Evolutionary conservation across 129 eudicot species (phyloP), one percentile per base, ranked within the genome.

Genomic region (Gnaphalium uliginosum): DNA sequence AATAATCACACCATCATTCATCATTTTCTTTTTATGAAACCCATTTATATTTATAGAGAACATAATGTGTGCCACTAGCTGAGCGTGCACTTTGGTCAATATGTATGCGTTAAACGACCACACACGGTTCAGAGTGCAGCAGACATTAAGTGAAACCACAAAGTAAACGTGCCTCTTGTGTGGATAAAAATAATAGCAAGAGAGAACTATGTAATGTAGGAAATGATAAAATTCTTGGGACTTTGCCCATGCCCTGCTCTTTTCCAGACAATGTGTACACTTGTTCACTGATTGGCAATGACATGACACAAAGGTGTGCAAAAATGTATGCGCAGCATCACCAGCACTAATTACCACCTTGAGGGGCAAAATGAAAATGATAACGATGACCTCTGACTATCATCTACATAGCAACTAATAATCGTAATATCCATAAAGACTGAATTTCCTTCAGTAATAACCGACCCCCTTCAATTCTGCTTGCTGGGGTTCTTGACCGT

Each of bases 381-480:
- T 57, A 35, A 77, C 0, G 21, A 39, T 3, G 14, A 60, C 46
- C 79, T 46, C 72, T 21, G 22, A 62, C 58, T 50, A 48, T 71
- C 57, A 63, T 64, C 68, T 54, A 62, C 51, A 50, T 21, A 26
- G 46, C 39, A 78, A 71, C n/a, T 72, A 22, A 62, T 17, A 19
- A 62, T 32, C 32, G 26, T 35, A 66, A 56, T 24, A 73, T n/a
- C 53, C 46, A 18, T 23, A 66, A 73, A 41, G 9, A 37, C 39
- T 29, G 21, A 66, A 69, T 56, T 23, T 51, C 65, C 69, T 57
- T 89, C 76, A 92, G 78, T 84, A 92, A 81, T 92, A 90, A 48
- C 96, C 98, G 43, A 88, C 95, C 26, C 90, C 89, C 72, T 75
- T 78, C 35, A 82, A 39, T 37, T 81, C 86, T 29, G 88, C 83